phyloP scores from a whole-genome alignment of 164 flowering plant genomes.

The Aristolochia contorta region DNA sequence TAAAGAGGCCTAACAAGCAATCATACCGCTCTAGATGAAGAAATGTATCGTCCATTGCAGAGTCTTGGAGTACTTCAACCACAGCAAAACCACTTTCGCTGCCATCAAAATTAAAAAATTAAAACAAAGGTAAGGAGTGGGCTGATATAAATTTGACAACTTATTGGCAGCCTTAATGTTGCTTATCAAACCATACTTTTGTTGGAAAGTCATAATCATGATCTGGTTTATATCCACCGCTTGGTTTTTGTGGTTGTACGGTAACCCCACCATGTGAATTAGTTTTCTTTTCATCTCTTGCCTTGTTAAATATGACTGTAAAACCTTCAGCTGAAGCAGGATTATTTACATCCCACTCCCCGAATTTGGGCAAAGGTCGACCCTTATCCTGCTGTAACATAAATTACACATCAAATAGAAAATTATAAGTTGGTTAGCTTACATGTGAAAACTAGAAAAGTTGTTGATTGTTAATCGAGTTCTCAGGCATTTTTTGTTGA shows the following conservation, averaged over 20 bases:
- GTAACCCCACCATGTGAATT: slow-evolving; percentile 17
- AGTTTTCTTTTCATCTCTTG: slow-evolving; percentile 68
- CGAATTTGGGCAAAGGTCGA: slow-evolving; percentile 62
- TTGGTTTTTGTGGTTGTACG: slow-evolving; percentile 18
- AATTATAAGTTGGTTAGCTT: neutral
- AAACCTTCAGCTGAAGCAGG: slow-evolving; percentile 70
- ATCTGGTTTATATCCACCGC: slow-evolving; percentile 11
- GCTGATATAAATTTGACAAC: neutral
- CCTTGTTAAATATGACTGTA: slow-evolving; percentile 69
- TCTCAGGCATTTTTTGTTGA: too few relatives aligned
- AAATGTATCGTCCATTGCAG: neutral
- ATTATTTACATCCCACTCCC: slow-evolving; percentile 78
- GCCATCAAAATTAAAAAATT: neutral
- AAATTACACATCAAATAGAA: neutral
- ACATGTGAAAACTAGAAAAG: too few relatives aligned
- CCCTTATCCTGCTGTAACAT: slow-evolving; percentile 36
- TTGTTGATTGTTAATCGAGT: too few relatives aligned
- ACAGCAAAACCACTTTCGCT: slow-evolving; percentile 7
- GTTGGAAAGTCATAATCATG: slow-evolving; percentile 12
- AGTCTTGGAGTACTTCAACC: slow-evolving; percentile 1
- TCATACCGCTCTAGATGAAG: slow-evolving; percentile 3
- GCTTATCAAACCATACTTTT: slow-evolving; percentile 10
- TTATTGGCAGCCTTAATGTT: neutral
- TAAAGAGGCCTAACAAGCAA: neutral
- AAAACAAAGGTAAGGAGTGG: neutral